Base-by-base conservation (phyloP, 306 rosid genomes). In the Rosa persica region DNA sequence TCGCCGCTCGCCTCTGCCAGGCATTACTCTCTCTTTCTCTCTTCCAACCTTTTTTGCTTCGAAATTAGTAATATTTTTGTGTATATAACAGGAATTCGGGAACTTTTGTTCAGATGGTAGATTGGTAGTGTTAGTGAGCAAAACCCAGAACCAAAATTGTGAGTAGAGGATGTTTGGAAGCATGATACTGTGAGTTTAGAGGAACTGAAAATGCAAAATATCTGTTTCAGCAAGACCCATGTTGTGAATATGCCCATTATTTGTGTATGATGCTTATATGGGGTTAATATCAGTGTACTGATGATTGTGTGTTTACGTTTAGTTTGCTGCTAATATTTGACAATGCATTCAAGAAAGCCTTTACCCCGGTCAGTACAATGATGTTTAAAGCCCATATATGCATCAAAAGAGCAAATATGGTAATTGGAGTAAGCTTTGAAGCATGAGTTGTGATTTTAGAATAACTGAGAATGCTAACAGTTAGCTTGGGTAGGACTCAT, bases 1-100 rank as follows among this genome's bases (percentile, higher is more conserved):
- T 94, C 79, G 98, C 98, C 34, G 89, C 97, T 78, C 84, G 82
- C 54, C 95, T 94, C 83, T 94, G 97, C 81, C 97, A 94, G 97
- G 98, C 81, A 89, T 30, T 39, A 60, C 68, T 69, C 58, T 66
- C 23, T 23, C 47, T 57, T 58, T 51, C 66, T 40, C 62, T 57
- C 70, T 42, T 15, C 25, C 40, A 19, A 48, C 15, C 68, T 6
- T 49, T 23, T 20, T 11, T 19, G 19, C n/a, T 8, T 60, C 15
- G 5, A 60, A 34, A 27, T 16, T 62, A 15, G 9, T 62, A 13
- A 13, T 23, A 20, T 62, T 62, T 62, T 25, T 62, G 12, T 30
- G 10, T 34, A 30, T 34, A 30, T 15, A 34, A 25, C 19, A 1
- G n/a, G 5, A 62, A 30, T 30, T 62, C 0, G 5, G 22, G 68